Evolutionary conservation across 352 stramenopile genomes (phyloP).

Genomic region (Globisporangium spiculum): DNA sequence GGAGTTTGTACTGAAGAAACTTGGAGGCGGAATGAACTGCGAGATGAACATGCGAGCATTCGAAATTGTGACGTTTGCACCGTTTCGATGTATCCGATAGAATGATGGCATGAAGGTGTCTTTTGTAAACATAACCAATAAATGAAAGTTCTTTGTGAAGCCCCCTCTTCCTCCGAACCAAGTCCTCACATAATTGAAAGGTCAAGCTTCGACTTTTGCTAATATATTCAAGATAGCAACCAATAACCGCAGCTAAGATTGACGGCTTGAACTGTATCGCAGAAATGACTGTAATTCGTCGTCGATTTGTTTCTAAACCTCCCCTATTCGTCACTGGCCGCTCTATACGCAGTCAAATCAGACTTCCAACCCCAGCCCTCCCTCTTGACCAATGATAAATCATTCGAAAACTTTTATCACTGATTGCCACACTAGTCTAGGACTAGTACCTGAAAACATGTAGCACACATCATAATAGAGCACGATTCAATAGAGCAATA

Average conservation of each 20-base stretch:
- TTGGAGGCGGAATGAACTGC: not conserved
- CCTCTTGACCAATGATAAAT: conserved; percentile 1
- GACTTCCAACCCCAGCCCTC: conserved; percentile 2
- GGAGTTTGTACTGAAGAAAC: not conserved
- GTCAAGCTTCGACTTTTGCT: not conserved
- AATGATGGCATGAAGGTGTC: not conserved
- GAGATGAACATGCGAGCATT: not conserved
- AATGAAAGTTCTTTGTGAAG: not conserved
- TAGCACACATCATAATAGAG: not conserved
- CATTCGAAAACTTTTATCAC: not conserved
- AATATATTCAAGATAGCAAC: not conserved
- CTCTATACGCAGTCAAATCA: conserved; percentile 1
- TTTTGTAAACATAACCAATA: not conserved
- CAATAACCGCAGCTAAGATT: not conserved
- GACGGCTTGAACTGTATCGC: not conserved
- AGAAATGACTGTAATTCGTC: not conserved
- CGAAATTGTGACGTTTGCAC: not conserved
- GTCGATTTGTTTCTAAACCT: not conserved
- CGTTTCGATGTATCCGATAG: not conserved
- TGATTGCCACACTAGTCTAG: not conserved
- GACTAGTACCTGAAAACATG: not conserved
- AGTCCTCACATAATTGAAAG: too few species aligned
- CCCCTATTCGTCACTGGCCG: not conserved
- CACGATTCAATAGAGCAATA: too few species aligned
- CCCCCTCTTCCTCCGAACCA: too few species aligned